Percentiles rank a stretch among this genome's conserved stretches.
These are phyloP conservation scores for Pichia insulana DNA, from an alignment of 805 yeast species.

Conservation along the genomic window DNA sequence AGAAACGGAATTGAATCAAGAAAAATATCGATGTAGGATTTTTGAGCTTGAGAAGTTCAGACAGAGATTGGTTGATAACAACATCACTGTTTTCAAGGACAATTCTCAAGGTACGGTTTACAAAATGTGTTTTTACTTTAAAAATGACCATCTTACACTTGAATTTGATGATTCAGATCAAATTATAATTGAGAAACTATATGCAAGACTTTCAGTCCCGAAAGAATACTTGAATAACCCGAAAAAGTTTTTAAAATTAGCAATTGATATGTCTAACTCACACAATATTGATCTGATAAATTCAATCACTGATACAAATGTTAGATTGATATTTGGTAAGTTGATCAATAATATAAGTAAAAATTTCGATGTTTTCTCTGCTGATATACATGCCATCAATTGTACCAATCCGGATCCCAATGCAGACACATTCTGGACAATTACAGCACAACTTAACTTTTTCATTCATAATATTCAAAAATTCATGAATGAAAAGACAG, in stretches of 20 bases:
- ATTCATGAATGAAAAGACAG: constrained; percentile 22
- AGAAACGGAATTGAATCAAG: constrained; percentile 5
- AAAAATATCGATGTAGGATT: constrained; percentile 11
- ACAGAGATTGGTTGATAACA: constrained; percentile 19
- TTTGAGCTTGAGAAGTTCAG: constrained; percentile 22
- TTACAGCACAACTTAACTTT: constrained; percentile 27
- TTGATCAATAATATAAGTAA: constrained; percentile 23
- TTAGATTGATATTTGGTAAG: constrained; percentile 26
- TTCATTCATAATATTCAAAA: constrained; percentile 27
- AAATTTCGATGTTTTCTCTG: constrained; percentile 22
- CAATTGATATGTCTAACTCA: constrained; percentile 26
- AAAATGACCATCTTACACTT: constrained; percentile 22
- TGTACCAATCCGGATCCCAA: background rate
- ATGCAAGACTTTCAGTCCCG: constrained; percentile 26
- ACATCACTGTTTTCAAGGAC: constrained; percentile 21
- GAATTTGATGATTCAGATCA: constrained; percentile 25
- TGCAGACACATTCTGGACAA: constrained; percentile 13
- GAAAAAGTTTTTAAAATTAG: constrained; percentile 22
- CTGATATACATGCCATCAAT: constrained; percentile 15
- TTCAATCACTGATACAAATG: constrained; percentile 22
- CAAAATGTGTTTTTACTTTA: constrained; percentile 21
- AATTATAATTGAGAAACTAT: constrained; percentile 20
- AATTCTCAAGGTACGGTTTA: constrained; percentile 24
- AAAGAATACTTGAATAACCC: constrained; percentile 24
- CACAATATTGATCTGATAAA: constrained; percentile 21